phyloP scores from a whole-genome alignment of 148 eudicot species.

The Chenopodium suecicum region DNA sequence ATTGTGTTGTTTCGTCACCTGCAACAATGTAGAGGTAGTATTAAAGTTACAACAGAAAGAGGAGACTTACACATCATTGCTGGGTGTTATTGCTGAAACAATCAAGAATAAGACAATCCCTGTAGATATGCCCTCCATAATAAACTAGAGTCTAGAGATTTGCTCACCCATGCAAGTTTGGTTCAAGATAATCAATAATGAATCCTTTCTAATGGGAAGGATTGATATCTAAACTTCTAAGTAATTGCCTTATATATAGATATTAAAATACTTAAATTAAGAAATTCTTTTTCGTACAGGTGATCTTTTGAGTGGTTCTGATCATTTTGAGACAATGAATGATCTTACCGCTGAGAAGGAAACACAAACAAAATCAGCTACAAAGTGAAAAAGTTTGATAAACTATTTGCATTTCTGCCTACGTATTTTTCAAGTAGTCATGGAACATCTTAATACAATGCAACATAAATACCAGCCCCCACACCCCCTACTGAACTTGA shows the following conservation, averaged over 20 bases:
- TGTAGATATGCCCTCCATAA: not conserved
- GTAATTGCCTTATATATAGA: not conserved
- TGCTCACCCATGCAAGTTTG: not conserved
- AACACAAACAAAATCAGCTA: not conserved
- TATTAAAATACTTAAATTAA: not conserved
- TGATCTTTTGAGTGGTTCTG: not conserved
- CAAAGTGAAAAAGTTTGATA: not conserved
- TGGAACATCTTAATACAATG: not conserved
- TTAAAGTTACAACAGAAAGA: not conserved
- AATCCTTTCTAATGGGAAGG: not conserved
- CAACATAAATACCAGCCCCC: too few species aligned
- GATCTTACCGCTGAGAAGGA: not conserved
- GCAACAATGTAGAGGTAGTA: constrained; percentile 12
- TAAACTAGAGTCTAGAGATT: not conserved
- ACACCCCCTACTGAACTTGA: not conserved
- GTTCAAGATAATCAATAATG: not conserved
- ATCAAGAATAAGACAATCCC: not conserved
- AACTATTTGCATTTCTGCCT: not conserved
- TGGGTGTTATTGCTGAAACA: not conserved
- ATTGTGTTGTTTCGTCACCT: constrained; percentile 94
- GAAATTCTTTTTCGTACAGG: not conserved
- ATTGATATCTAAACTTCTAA: not conserved
- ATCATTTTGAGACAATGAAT: not conserved
- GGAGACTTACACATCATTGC: not conserved
- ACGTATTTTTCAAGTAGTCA: not conserved